Percentiles rank a stretch among this genome's conserved stretches.
These are phyloP conservation scores for Inonotus obliquus DNA, from an alignment of 1,284 basidiomycete species.

Conservation along the genomic window DNA sequence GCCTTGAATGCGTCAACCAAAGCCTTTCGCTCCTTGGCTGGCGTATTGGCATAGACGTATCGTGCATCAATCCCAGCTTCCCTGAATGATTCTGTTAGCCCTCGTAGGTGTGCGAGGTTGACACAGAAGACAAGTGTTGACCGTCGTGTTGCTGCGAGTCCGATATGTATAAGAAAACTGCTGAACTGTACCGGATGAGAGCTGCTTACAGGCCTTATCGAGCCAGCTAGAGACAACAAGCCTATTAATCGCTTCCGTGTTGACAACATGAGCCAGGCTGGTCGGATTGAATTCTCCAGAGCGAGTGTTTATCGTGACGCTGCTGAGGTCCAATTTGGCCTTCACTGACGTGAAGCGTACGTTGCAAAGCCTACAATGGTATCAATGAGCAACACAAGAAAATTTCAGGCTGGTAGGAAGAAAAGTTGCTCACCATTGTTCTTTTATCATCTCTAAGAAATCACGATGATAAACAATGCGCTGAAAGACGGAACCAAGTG, in stretches of 20 bases:
- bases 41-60: constrained; percentile 73
- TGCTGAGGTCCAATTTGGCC: constrained; percentile 65
- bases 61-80: constrained; percentile 82
- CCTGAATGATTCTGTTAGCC: constrained; percentile 73
- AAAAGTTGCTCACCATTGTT: constrained; percentile 63
- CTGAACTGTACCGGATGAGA: constrained; percentile 7
- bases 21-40: constrained; percentile 56
- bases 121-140: constrained; percentile 93
- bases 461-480: constrained; percentile 94
- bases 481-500: constrained; percentile 86
- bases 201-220: constrained; percentile 63
- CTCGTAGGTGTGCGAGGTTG: constrained; percentile 78
- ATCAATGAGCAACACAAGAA: not conserved
- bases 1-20: constrained; percentile 68
- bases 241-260: constrained; percentile 71
- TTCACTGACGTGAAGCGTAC: constrained; percentile 80
- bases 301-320: constrained; percentile 58
- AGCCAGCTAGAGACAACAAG: constrained; percentile 80
- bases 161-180: constrained; percentile 3
- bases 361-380: constrained; percentile 81
- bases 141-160: constrained; percentile 49
- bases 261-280: constrained; percentile 75
- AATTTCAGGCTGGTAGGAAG: not conserved
- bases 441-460: constrained; percentile 90
- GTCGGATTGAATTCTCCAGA: constrained; percentile 79